Conservation (phyloP, 768 basidiomycete genomes). For the Boletus patriciae region DNA sequence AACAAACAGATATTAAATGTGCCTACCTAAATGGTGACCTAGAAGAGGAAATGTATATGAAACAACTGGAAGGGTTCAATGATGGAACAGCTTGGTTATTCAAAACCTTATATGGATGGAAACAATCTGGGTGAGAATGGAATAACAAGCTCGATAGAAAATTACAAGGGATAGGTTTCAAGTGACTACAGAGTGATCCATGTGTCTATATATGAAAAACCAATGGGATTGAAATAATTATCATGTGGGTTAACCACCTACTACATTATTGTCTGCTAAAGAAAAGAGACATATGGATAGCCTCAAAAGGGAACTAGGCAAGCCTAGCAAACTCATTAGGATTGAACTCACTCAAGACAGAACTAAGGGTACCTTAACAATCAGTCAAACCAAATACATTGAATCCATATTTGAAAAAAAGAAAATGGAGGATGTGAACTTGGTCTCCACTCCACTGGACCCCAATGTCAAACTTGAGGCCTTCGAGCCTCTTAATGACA, state of each 20-base stretch:
- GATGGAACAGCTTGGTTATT: conserved; percentile 18
- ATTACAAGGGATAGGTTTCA: background rate
- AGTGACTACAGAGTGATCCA: background rate
- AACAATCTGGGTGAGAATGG: conserved; percentile 33
- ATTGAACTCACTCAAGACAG: background rate
- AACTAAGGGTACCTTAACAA: background rate
- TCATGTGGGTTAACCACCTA: background rate
- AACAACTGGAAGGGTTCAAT: conserved; percentile 26
- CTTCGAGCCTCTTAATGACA: rapidly evolving
- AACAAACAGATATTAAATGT: conserved; percentile 31
- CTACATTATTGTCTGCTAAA: background rate
- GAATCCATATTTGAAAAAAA: background rate
- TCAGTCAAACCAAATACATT: conserved; percentile 11
- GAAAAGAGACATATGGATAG: background rate
- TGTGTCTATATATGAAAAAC: background rate
- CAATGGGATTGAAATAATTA: background rate
- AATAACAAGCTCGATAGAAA: conserved; percentile 23
- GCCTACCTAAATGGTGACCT: conserved; percentile 33
- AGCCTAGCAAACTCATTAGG: background rate
- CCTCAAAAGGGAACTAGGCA: background rate
- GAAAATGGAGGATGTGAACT: background rate
- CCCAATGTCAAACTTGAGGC: background rate
- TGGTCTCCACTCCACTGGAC: conserved; percentile 4
- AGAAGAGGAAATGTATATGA: conserved; percentile 37
- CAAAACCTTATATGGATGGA: conserved; percentile 31